Percentiles rank a stretch among this genome's conserved stretches.
Conservation (phyloP, 2,329 filamentous ascomycete genomes). For the Colletotrichum camelliae region DNA sequence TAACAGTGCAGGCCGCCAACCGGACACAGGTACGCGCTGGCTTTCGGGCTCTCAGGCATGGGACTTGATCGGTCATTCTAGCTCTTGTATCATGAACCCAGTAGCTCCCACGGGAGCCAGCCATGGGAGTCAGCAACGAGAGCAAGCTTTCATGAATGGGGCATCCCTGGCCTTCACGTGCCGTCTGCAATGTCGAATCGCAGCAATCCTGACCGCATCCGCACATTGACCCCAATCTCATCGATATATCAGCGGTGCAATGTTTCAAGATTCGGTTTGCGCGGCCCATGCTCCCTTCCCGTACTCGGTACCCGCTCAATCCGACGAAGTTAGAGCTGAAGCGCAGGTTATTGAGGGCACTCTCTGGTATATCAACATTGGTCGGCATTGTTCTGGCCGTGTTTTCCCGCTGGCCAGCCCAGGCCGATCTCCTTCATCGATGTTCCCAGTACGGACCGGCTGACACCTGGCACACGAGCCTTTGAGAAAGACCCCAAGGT, state of each 20-base stretch:
- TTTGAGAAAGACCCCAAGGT: background rate
- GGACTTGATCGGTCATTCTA: background rate
- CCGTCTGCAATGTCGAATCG: background rate
- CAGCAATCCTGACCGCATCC: background rate
- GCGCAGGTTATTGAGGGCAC: background rate
- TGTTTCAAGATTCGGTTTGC: background rate
- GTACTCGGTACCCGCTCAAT: background rate
- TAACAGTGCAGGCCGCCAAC: background rate
- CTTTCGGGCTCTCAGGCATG: background rate
- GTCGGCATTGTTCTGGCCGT: background rate
- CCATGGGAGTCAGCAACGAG: background rate
- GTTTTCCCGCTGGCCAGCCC: background rate
- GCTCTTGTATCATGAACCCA: background rate
- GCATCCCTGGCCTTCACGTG: background rate
- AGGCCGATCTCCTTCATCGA: background rate
- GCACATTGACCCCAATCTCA: background rate
- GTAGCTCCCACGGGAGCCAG: background rate
- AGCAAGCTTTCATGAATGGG: background rate
- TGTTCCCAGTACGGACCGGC: background rate
- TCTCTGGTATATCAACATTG: background rate
- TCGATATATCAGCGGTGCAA: background rate
- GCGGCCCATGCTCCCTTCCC: background rate
- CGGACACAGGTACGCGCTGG: background rate
- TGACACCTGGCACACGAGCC: background rate
- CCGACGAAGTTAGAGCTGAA: background rate